Base-by-base conservation (phyloP, 1,284 basidiomycete species). In the Farysia itapuensis region DNA sequence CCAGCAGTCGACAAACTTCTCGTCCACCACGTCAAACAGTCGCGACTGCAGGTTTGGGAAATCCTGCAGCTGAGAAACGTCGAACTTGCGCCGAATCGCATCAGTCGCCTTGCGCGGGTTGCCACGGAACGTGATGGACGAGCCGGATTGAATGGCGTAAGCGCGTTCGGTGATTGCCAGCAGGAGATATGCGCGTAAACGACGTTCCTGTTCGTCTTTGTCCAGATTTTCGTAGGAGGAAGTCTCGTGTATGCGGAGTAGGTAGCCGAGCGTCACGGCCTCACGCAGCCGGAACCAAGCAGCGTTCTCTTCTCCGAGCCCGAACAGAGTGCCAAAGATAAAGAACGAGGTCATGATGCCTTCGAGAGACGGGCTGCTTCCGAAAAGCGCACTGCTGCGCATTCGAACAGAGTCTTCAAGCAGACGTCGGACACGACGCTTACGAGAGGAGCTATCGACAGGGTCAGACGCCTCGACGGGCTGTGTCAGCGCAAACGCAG, bases 1-100 rank as follows among this genome's bases (percentile, higher is more conserved):
- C 67, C 67, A 70, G 35, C 67, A 70, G 26, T 70, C 67, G 39
- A 70, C 67, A 48, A 70, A 70, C 43, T 67, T 60, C n/a, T 70
- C 67, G 36, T 70, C 67, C 8, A 64, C 54, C 31, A 52, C 51
- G 26, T 64, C 60, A 29, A 64, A 64, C 12, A 67, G 43, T 21
- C 53, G 36, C 20, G 50, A 52, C 35, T 61, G 57, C 16, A 58
- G 28, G 25, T 63, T 63, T 8, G 67, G 67, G 33, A 70, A 70
- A 26, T 70, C 67, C 21, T 53, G 58, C 28, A 70, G 42, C 35
- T 67, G 60, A 19, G 51, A 29, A 4, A 63, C 48, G 25, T 56
- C 60, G 25, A 70, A 60, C 21, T 63, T 53, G 19, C 46, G 33
- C 18, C 65, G 26, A 30, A 70, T 51, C 18, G 37, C 36, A 14